Conservation (phyloP, 345 rosid genomes). For the Nasturtium officinale region DNA sequence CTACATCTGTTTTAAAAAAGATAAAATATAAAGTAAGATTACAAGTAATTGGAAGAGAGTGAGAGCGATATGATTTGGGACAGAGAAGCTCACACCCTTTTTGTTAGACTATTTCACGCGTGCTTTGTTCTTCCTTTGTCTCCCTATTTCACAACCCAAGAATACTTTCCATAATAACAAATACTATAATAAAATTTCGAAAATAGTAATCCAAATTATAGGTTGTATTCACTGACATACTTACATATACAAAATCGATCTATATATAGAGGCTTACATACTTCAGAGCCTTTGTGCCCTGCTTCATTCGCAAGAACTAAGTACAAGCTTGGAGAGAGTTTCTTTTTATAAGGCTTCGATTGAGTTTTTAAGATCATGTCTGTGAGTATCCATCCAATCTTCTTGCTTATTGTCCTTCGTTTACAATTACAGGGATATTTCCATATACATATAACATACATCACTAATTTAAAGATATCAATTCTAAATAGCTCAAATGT, state of each 20-base stretch:
- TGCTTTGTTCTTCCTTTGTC: conserved; percentile 51
- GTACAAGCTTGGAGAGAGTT: conserved; percentile 16
- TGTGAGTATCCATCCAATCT: conserved; percentile 45
- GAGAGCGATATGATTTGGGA: conserved; percentile 35
- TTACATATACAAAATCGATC: not conserved
- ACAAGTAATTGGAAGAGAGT: conserved; percentile 25
- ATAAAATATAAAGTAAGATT: not conserved
- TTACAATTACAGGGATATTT: not conserved
- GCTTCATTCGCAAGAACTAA: conserved; percentile 26
- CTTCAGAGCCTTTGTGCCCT: conserved; percentile 5
- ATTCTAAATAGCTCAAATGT: conserved; percentile 6
- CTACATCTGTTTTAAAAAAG: not conserved
- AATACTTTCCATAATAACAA: conserved; percentile 32
- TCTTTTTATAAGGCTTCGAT: not conserved
- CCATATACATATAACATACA: not conserved
- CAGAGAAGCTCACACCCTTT: conserved; percentile 46
- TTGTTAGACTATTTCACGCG: conserved; percentile 52
- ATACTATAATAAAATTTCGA: not conserved
- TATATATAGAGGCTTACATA: conserved; percentile 12
- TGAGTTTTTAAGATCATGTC: conserved; percentile 49
- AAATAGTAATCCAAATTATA: not conserved
- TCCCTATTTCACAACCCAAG: conserved; percentile 58
- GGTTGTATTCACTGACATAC: not conserved
- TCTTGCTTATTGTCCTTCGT: not conserved
- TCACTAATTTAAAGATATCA: not conserved